Evolutionary conservation across 1,284 basidiomycete species (phyloP).

Genomic region (Ustilago curta): DNA sequence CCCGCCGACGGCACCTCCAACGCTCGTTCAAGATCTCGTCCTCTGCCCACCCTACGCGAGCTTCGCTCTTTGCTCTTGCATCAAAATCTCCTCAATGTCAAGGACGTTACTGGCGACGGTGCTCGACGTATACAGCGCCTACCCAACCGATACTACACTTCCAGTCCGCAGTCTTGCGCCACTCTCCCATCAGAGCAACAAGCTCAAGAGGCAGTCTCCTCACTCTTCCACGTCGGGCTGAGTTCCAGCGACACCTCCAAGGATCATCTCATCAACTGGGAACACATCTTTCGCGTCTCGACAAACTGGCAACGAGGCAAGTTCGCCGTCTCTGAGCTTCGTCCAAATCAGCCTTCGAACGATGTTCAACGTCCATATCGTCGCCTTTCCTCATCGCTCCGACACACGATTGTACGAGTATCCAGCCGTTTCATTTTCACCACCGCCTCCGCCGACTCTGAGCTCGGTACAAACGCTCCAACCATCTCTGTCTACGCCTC

Average conservation of each 20-base stretch:
- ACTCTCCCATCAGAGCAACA: neutral
- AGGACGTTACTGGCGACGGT: slow-evolving; percentile 24
- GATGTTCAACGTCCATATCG: too few species aligned
- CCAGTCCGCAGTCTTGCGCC: neutral
- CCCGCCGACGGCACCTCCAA: neutral
- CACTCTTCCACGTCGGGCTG: neutral
- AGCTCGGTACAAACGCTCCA: neutral
- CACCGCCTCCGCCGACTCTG: neutral
- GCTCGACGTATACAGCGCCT: slow-evolving; percentile 18
- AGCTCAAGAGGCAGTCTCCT: slow-evolving; percentile 1
- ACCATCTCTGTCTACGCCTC: slow-evolving; percentile 25
- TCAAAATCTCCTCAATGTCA: slow-evolving; percentile 25
- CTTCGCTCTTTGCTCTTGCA: slow-evolving; percentile 40
- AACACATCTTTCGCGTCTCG: slow-evolving; percentile 44
- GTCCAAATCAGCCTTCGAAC: neutral
- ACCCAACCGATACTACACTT: slow-evolving; percentile 22
- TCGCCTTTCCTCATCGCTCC: neutral
- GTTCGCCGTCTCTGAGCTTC: slow-evolving; percentile 40
- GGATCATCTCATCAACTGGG: slow-evolving; percentile 43
- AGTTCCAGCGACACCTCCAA: neutral
- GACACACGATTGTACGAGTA: slow-evolving; percentile 32
- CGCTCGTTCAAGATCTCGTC: neutral
- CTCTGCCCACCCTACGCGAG: slow-evolving; percentile 36
- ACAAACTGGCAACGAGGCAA: slow-evolving; percentile 48
- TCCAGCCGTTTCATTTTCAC: slow-evolving; percentile 39